A percentile compares a stretch with the other conserved stretches of the same genome.
These are phyloP conservation scores for Naganishia kalamii DNA, from an alignment of 768 basidiomycete genomes.

Conservation along the genomic window DNA sequence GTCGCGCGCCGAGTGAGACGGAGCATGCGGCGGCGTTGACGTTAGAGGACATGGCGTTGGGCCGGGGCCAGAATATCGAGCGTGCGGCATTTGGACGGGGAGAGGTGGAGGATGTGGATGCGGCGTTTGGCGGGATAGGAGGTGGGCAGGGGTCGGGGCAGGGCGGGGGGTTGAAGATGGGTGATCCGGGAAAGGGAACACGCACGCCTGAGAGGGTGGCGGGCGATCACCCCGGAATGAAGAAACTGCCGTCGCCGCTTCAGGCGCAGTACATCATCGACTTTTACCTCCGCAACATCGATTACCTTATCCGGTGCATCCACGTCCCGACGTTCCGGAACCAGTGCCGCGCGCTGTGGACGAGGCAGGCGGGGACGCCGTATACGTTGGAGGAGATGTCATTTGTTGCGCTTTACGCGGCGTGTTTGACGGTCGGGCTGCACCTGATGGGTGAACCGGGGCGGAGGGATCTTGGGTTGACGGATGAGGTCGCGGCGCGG, in stretches of 20 bases:
- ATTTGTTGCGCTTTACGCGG: constrained; percentile 17
- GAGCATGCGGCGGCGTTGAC: constrained; percentile 17
- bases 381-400: constrained; percentile 5
- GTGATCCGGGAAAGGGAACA: neutral
- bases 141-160: neutral
- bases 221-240: neutral
- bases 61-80: constrained; percentile 10
- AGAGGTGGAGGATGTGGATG: neutral
- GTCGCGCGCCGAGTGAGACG: constrained; percentile 13
- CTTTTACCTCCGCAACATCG: constrained; percentile 14
- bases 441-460: constrained; percentile 17
- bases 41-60: constrained; percentile 14
- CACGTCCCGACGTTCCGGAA: constrained; percentile 17
- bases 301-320: constrained; percentile 14
- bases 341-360: constrained; percentile 9
- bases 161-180: neutral
- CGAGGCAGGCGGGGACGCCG: neutral
- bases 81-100: neutral
- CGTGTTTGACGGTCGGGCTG: constrained; percentile 3
- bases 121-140: neutral
- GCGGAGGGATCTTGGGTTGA: constrained; percentile 8
- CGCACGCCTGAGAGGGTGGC: neutral
- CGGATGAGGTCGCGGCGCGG: neutral
- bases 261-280: constrained; percentile 19
- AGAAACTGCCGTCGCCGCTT: constrained; percentile 8